These are phyloP conservation scores for Epichloe bromicola DNA, from an alignment of 2,329 filamentous ascomycete genomes.

Conservation along the genomic window DNA sequence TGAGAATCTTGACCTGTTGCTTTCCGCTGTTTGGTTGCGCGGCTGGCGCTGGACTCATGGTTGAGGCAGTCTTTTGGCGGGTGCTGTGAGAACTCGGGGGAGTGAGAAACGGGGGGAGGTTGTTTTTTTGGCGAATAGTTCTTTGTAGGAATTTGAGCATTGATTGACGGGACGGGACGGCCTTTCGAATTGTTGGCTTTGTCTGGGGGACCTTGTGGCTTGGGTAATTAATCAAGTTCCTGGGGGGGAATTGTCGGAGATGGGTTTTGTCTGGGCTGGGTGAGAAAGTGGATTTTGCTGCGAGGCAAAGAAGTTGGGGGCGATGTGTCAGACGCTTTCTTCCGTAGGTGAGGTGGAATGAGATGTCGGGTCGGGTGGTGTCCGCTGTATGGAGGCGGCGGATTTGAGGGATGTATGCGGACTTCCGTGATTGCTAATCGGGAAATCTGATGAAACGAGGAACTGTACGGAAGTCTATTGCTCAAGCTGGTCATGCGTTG, in stretches of 20 bases:
- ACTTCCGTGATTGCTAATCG: no score
- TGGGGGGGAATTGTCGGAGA: background rate
- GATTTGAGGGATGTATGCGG: background rate
- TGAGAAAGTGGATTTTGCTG: slow-evolving; percentile 5
- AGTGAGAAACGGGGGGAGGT: background rate
- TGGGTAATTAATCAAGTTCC: background rate
- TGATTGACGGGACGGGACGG: no score
- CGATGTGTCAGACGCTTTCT: background rate
- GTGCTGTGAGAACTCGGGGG: no score
- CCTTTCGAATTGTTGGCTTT: no score
- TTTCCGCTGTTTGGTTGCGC: slow-evolving; percentile 17
- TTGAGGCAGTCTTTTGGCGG: background rate
- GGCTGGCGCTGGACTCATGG: background rate
- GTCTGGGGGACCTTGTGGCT: background rate
- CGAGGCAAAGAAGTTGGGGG: background rate
- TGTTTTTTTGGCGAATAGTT: background rate
- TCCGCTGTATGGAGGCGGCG: background rate
- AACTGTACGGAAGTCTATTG: no score
- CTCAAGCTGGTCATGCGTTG: no score
- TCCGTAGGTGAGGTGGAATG: background rate
- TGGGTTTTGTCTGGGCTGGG: background rate
- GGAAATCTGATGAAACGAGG: no score
- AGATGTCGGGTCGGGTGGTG: no score
- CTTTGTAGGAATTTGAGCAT: background rate
- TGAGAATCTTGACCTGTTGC: slow-evolving; percentile 53